A percentile compares a stretch with the other conserved stretches of the same genome.
phyloP scores from a whole-genome alignment of 805 yeast genomes.

The Wickerhamiella occidentalis region DNA sequence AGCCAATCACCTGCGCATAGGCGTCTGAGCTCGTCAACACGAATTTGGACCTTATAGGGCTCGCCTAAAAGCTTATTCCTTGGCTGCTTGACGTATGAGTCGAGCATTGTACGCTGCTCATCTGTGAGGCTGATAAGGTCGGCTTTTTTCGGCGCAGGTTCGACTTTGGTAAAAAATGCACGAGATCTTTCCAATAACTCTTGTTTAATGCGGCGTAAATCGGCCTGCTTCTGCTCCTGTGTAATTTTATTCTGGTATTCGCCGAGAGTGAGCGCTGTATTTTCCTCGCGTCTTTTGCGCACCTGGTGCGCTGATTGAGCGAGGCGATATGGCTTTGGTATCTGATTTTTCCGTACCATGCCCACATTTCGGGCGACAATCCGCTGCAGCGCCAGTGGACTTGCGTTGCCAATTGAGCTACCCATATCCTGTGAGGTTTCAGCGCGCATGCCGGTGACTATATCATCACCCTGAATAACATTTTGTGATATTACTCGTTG shows the following conservation, averaged over 20 bases:
- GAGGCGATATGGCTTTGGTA: neutral
- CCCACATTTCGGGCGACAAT: neutral
- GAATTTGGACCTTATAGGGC: slow-evolving; percentile 41
- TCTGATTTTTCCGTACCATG: neutral
- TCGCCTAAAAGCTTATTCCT: slow-evolving; percentile 9
- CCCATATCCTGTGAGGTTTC: neutral
- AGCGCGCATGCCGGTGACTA: neutral
- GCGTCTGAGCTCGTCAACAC: slow-evolving; percentile 56
- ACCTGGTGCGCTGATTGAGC: neutral
- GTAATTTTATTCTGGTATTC: neutral
- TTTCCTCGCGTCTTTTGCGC: neutral
- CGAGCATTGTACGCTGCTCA: neutral
- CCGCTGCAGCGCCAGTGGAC: neutral
- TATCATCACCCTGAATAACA: neutral
- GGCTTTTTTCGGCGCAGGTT: neutral
- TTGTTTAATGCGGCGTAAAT: slow-evolving; percentile 8
- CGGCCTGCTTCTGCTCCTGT: neutral
- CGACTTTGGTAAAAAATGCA: neutral
- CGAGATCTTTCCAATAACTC: neutral
- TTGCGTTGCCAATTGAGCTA: neutral
- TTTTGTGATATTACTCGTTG: neutral
- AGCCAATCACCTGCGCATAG: slow-evolving; percentile 67
- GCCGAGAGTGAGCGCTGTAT: neutral
- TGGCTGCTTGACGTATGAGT: neutral
- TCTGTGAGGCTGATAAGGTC: neutral